Base-by-base conservation (phyloP, 164 flowering plant genomes). In the Tetracentron sinense region DNA sequence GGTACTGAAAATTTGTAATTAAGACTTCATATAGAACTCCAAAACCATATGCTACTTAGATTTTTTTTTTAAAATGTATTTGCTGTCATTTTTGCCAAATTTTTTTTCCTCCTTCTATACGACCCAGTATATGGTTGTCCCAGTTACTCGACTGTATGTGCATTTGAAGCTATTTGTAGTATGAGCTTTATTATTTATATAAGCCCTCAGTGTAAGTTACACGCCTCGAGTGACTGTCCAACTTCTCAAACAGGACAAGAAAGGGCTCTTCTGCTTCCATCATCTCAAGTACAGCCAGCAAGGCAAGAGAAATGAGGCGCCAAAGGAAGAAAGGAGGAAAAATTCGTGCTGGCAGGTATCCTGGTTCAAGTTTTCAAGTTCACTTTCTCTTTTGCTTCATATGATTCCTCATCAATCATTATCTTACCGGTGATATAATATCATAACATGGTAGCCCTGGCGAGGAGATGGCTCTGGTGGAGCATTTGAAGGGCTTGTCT, bases 341-440 rank as follows among this genome's bases (percentile, higher is more conserved):
- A 78, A 94, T 94, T 52, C 97, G 97, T 56, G 92, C 99, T 58
- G 97, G 97, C 60, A 95, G 99, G 99, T 95, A 81, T 35, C 58
- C 2, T 27, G 16, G 42, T 66, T 60, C 42, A 3, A 14, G 23
- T 65, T 16, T 28, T n/a, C 27, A 48, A 19, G 28, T 25, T 28
- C 22, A 46, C 16, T 56, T 35, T 56, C 11, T 35, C 6, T 38
- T 49, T 31, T 53, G 21, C 30, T 54, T 52, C 28, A 21, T 53
- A 17, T 33, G 27, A 49, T 26, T 58, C 11, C 6, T 66, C 60
- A 17, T 29, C 11, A 3, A 16, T 17, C 51, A 25, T n/a, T 15
- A 44, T 57, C 53, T 71, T n/a, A 56, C 31, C 22, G 52, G 22
- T 74, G 10, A 26, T 27, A 11, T 72, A 22, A 21, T 65, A 26